These are phyloP conservation scores for Orobanche coerulescens DNA, from an alignment of 257 asterid species.

Conservation along the genomic window DNA sequence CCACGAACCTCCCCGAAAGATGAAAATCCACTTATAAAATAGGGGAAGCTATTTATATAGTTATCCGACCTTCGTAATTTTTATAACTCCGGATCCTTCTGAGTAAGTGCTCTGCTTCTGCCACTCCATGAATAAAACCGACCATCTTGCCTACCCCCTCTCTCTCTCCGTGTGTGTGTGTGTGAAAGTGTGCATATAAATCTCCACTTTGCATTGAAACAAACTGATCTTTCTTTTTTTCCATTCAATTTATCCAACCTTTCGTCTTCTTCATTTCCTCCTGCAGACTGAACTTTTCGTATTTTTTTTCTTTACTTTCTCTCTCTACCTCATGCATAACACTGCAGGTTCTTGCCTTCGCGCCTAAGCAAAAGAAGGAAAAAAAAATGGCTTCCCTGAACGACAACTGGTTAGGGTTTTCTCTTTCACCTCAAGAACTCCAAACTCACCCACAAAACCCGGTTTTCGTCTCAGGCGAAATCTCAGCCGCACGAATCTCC, in stretches of 20 bases:
- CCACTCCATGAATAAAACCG: too few relatives aligned
- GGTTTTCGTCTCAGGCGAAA: slow-evolving; percentile 19
- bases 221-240: slow-evolving; percentile 20
- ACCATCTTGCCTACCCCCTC: too few relatives aligned
- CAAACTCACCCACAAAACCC: slow-evolving; percentile 6
- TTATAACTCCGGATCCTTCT: too few relatives aligned
- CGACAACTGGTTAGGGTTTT: slow-evolving; percentile 58
- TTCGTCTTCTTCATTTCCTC: slow-evolving; percentile 17
- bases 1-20: too few relatives aligned
- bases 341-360: not conserved
- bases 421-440: slow-evolving; percentile 47
- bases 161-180: slow-evolving; percentile 11
- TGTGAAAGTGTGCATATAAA: slow-evolving; percentile 24
- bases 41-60: too few relatives aligned
- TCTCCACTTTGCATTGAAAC: slow-evolving; percentile 22
- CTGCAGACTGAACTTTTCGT: not conserved
- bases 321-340: slow-evolving; percentile 12
- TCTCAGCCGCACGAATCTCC: slow-evolving; percentile 27
- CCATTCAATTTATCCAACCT: slow-evolving; percentile 17
- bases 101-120: too few relatives aligned
- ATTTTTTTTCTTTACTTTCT: not conserved
- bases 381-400: slow-evolving; percentile 25
- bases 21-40: too few relatives aligned
- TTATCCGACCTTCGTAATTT: too few relatives aligned
- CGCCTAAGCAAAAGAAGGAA: not conserved